Evolutionary conservation across 1,284 basidiomycete genomes (phyloP).

Genomic region (Boletus coffeatus): DNA sequence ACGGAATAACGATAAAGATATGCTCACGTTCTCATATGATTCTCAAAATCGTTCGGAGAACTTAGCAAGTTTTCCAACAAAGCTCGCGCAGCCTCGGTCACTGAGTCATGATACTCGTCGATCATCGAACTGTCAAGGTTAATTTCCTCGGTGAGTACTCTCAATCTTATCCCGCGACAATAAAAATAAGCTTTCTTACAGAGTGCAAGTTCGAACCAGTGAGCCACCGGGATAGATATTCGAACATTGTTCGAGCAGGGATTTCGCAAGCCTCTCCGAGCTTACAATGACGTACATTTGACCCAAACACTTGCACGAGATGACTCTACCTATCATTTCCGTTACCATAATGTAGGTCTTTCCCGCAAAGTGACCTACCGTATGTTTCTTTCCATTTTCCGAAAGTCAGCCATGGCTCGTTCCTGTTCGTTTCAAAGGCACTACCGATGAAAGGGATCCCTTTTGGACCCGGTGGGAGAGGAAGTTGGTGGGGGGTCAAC

Average conservation of each 20-base stretch:
- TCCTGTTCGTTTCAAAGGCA: slow-evolving; percentile 19
- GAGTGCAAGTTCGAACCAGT: slow-evolving; percentile 3
- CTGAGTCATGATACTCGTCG: slow-evolving; percentile 11
- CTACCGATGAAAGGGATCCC: slow-evolving; percentile 27
- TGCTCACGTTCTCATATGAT: slow-evolving; percentile 17
- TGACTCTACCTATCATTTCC: slow-evolving; percentile 16
- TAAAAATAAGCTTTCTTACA: slow-evolving; percentile 10
- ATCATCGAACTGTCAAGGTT: slow-evolving; percentile 10
- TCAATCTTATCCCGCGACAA: slow-evolving; percentile 22
- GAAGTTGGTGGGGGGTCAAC: slow-evolving; percentile 14
- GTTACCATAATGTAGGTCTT: background rate
- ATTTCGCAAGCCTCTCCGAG: slow-evolving; percentile 18
- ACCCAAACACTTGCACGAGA: slow-evolving; percentile 19
- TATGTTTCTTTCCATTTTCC: slow-evolving; percentile 20
- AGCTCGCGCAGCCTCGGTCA: slow-evolving; percentile 1
- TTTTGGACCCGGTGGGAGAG: slow-evolving; percentile 29
- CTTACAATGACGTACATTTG: slow-evolving; percentile 21
- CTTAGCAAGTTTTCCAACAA: slow-evolving; percentile 13
- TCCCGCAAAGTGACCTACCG: slow-evolving; percentile 17
- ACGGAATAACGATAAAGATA: background rate
- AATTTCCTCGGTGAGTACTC: slow-evolving; percentile 20
- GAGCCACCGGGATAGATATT: slow-evolving; percentile 20
- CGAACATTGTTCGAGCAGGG: slow-evolving; percentile 23
- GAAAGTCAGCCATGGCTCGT: slow-evolving; percentile 29
- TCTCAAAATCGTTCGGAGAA: slow-evolving; percentile 8